A percentile compares a stretch with the other conserved stretches of the same genome.
These are phyloP conservation scores for Erysimum cheiri DNA, from an alignment of 441 rosid species.

Conservation along the genomic window DNA sequence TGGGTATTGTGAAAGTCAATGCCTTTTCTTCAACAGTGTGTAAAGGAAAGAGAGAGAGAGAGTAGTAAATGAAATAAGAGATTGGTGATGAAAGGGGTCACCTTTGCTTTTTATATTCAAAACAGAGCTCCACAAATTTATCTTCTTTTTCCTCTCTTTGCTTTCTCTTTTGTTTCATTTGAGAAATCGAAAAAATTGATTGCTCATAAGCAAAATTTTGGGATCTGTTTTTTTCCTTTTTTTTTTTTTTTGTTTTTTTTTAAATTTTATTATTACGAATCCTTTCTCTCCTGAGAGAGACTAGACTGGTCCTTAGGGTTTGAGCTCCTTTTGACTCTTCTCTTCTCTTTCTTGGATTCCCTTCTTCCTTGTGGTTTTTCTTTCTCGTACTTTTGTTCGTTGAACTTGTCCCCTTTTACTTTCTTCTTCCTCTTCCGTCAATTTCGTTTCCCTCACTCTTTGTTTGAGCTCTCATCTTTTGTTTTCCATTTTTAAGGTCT, in stretches of 20 bases:
- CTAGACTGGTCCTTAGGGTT: constrained; percentile 66
- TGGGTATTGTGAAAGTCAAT: constrained; percentile 66
- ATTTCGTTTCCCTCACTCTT: constrained; percentile 45
- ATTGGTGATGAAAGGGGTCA: constrained; percentile 41
- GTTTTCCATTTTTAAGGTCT: constrained; percentile 33
- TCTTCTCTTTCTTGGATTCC: constrained; percentile 57
- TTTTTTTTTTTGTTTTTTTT: not conserved
- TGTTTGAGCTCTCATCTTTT: constrained; percentile 32
- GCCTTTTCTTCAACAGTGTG: constrained; percentile 57
- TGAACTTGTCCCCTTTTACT: constrained; percentile 41
- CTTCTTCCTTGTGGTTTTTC: constrained; percentile 46
- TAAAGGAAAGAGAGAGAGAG: constrained; percentile 18
- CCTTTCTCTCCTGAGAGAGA: constrained; percentile 46
- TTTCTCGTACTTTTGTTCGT: constrained; percentile 45
- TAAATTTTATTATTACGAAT: no score
- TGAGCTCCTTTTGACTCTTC: constrained; percentile 52
- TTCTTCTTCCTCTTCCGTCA: constrained; percentile 45
- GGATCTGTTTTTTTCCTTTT: constrained; percentile 58
- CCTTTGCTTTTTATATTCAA: constrained; percentile 36
- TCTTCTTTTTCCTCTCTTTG: not conserved
- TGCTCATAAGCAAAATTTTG: constrained; percentile 48
- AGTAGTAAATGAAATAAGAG: constrained; percentile 38
- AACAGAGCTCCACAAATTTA: constrained; percentile 4
- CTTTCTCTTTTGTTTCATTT: constrained; percentile 13
- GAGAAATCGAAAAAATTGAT: not conserved